Base-by-base conservation (phyloP, 208 protist genomes). In the Leptomonas pyrrhocoris region DNA sequence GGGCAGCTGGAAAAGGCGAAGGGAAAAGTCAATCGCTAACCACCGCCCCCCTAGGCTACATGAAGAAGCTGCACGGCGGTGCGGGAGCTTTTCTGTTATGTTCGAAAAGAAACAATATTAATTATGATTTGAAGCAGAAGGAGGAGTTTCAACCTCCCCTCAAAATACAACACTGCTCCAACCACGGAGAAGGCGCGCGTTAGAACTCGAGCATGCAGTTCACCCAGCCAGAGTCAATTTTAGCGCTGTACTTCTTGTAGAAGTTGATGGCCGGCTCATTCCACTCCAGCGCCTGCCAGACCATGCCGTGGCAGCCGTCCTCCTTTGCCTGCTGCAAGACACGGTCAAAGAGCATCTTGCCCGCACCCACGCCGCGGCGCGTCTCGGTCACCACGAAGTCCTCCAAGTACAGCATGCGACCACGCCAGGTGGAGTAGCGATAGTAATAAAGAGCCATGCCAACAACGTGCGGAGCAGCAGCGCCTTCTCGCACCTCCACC, bases 211-310 rank as follows among this genome's bases (percentile, higher is more conserved):
- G 71, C 54, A 61, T 79, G 60, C 83, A 84, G 76, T 88, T 88
- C 48, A 85, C 65, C 83, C 83, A 88, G 3, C 43, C 72, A 23
- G 65, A 46, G 56, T 84, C 77, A 50, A 88, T 73, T n/a, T 68
- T 48, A 6, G 79, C 79, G 60, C 80, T 40, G 58, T 85, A 80
- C 60, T 75, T 77, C 54, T 70, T 69, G 53, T 88, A 88, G 43
- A 88, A 88, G 40, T 79, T 73, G 30, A 85, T 53, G 7, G 83
- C 83, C 9, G 68, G 63, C 54, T 74, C 56, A 54, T 88, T 88
- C 83, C 79, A 88, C 34, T 85, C 79, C 25, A 88, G 73, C 31
- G 68, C 83, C 63, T 88, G 83, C 83, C 83, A 88, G 25, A 84
- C 65, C 83, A 88, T 84, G 12, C 75, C 76, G 46, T 79, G 73